These are phyloP conservation scores for Magnolia kwangsiensis DNA, from an alignment of 164 flowering plant species.

Conservation along the genomic window DNA sequence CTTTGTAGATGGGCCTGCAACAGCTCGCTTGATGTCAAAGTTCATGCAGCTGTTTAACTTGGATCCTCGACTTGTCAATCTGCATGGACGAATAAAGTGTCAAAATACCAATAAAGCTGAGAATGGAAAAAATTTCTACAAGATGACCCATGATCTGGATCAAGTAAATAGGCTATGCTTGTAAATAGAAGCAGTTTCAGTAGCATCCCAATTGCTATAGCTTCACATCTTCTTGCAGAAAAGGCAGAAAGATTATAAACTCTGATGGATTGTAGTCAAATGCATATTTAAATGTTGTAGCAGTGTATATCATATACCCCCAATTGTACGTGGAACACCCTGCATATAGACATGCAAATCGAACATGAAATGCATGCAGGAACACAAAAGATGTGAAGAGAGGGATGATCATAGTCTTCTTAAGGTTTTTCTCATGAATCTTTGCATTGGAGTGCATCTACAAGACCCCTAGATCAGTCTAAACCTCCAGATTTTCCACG, in stretches of 20 bases:
- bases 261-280: slow-evolving; percentile 95
- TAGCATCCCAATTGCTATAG: neutral
- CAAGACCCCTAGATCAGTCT: too few species aligned
- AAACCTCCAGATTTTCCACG: too few species aligned
- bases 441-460: too few species aligned
- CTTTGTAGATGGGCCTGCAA: slow-evolving; percentile 49
- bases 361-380: slow-evolving; percentile 1
- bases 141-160: too few species aligned
- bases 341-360: slow-evolving; percentile 19
- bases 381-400: neutral
- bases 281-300: slow-evolving; percentile 93
- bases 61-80: slow-evolving; percentile 56
- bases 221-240: too few species aligned
- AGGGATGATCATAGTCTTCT: too few species aligned
- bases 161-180: neutral
- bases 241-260: too few species aligned
- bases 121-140: neutral
- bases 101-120: neutral
- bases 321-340: slow-evolving; percentile 98
- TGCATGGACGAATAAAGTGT: slow-evolving; percentile 20
- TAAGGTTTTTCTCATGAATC: too few species aligned
- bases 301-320: slow-evolving; percentile 98
- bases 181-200: neutral
- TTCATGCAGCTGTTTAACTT: slow-evolving; percentile 48
- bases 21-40: slow-evolving; percentile 50